Evolutionary conservation across 192 early-diverging fungal species (phyloP).

Genomic region (Coemansia sp.): DNA sequence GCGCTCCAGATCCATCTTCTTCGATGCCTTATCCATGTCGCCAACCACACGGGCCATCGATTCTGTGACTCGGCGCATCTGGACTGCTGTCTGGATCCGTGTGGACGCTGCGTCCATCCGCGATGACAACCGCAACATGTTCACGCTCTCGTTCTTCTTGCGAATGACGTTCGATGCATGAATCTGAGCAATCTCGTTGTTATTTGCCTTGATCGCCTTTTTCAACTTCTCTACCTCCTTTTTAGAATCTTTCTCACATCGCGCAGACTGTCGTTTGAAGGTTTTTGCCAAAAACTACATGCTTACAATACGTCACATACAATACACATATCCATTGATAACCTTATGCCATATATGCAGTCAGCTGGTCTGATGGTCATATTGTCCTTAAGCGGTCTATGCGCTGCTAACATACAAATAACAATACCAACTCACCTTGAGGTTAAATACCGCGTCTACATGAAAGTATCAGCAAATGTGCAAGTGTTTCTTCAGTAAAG

Average conservation of each 20-base stretch:
- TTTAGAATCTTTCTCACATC: slow-evolving; percentile 80
- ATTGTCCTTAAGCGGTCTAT: not conserved
- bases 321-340: not conserved
- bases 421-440: slow-evolving; percentile 21
- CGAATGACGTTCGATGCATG: slow-evolving; percentile 95
- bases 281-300: slow-evolving; percentile 88
- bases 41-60: slow-evolving; percentile 88
- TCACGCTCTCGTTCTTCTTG: slow-evolving; percentile 93
- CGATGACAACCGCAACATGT: slow-evolving; percentile 82
- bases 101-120: slow-evolving; percentile 91
- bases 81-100: slow-evolving; percentile 90
- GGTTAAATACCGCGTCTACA: slow-evolving; percentile 35
- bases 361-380: not conserved
- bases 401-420: not conserved
- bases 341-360: not conserved
- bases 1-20: slow-evolving; percentile 94
- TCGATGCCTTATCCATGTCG: slow-evolving; percentile 93
- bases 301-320: not conserved
- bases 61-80: slow-evolving; percentile 82
- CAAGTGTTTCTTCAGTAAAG: not conserved
- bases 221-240: slow-evolving; percentile 84
- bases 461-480: not conserved
- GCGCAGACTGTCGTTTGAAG: slow-evolving; percentile 80
- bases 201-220: slow-evolving; percentile 91
- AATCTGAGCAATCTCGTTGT: slow-evolving; percentile 90